Evolutionary conservation across 768 basidiomycete genomes (phyloP).

Genomic region (Paxillus ammoniavirescens): DNA sequence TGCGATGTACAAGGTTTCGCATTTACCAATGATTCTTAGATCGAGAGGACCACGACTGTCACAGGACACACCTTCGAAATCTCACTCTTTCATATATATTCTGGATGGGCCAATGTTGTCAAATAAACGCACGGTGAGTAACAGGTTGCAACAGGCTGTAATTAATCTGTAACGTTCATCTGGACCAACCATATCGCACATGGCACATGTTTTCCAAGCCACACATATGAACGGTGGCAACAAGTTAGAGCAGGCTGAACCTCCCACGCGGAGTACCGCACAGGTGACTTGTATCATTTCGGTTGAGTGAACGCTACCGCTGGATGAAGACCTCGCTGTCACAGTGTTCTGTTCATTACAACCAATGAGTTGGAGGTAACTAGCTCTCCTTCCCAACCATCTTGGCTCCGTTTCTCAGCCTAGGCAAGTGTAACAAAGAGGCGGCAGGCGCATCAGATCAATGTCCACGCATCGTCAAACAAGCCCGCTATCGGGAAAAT

Average conservation of each 20-base stretch:
- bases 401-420: background rate
- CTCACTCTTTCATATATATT: background rate
- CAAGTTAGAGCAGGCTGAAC: background rate
- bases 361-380: background rate
- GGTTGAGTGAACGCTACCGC: background rate
- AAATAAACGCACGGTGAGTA: background rate
- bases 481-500: too few relatives aligned
- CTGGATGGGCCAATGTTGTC: background rate
- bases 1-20: conserved; percentile 6
- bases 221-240: background rate
- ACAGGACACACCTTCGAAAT: background rate
- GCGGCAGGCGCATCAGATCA: too few relatives aligned
- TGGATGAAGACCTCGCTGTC: background rate
- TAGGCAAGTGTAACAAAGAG: background rate
- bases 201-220: background rate
- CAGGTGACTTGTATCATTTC: background rate
- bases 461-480: too few relatives aligned
- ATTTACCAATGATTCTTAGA: conserved; percentile 6
- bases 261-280: background rate
- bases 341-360: background rate
- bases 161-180: too few relatives aligned
- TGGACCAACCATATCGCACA: background rate
- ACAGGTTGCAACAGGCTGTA: background rate
- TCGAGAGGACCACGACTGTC: background rate
- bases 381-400: background rate